Evolutionary conservation across 208 protist species (phyloP), one percentile per base, ranked within the genome.

Genomic region (Porcisia deanei): DNA sequence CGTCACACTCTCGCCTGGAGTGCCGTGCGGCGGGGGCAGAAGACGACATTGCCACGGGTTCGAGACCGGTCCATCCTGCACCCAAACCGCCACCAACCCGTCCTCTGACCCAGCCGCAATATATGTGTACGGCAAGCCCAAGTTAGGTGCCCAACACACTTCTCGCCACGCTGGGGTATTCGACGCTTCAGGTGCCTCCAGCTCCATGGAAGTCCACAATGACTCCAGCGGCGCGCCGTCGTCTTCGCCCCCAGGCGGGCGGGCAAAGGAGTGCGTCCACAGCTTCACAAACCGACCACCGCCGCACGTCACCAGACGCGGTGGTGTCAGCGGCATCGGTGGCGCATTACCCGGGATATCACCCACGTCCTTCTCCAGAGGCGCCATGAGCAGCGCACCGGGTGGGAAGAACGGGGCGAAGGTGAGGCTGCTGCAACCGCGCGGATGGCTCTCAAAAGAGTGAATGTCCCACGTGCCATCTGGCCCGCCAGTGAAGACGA

Each of bases 271-370:
- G 61, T 87, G 89, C 39, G 80, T 82, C 92, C 92, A 96, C 58
- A 96, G 81, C 68, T 75, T 83, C 70, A 94, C 85, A 34, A 72
- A 45, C 54, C 77, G 67, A 5, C 83, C 83, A 49, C 85, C 85
- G 4, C 86, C 93, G 76, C 91, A 93, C 34, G 86, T 95, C n/a
- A 94, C 88, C n/a, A 97, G 65, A 6, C 91, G 91, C n/a, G 86
- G 91, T 30, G 88, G 87, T 9, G 84, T 70, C 20, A 94, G 79
- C 9, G 84, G 84, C 72, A 88, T 63, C 22, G 85, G 77, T 18
- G 81, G 63, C 39, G 75, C 74, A 49, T 69, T 77, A n/a, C 34
- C 77, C 52, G 68, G 61, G 5, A 45, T 52, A 16, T 41, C 67
- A 9, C 55, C 68, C 25, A 86, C 25, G 55, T 91, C 87, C 49